Evolutionary conservation across 495 filamentous ascomycete species (phyloP).

Genomic region (Daldinia vernicosa): DNA sequence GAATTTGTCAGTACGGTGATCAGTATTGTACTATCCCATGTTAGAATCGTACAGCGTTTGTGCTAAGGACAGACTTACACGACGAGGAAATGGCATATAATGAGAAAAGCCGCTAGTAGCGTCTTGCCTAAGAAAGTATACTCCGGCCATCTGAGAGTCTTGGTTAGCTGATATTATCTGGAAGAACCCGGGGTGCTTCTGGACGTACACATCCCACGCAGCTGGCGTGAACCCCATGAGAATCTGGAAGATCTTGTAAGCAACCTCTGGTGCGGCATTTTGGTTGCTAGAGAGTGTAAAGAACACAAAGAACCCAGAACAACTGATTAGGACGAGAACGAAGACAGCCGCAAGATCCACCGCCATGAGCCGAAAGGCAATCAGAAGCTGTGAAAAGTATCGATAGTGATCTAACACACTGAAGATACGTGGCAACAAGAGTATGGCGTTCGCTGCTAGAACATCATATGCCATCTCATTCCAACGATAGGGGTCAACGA

Average conservation of each 20-base stretch:
- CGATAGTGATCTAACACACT: conserved; percentile 91
- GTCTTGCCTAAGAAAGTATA: conserved; percentile 80
- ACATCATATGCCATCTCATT: conserved; percentile 90
- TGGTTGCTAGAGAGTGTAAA: conserved; percentile 79
- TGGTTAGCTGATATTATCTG: conserved; percentile 38
- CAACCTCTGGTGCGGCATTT: conserved; percentile 71
- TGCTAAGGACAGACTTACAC: conserved; percentile 56
- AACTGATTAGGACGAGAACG: conserved; percentile 81
- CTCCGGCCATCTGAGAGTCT: conserved; percentile 70
- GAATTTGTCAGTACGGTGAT: conserved; percentile 93
- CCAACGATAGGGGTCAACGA: conserved; percentile 72
- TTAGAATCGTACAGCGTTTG: conserved; percentile 20
- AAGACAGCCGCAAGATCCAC: conserved; percentile 86
- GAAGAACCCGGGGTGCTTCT: neutral
- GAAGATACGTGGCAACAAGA: conserved; percentile 89
- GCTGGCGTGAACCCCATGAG: conserved; percentile 78
- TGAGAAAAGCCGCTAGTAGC: conserved; percentile 80
- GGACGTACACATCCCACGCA: conserved; percentile 61
- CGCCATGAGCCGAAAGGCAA: conserved; percentile 92
- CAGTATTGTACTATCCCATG: conserved; percentile 70
- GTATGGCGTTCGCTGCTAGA: conserved; percentile 84
- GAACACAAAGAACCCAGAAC: conserved; percentile 93
- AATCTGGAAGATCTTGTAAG: conserved; percentile 90
- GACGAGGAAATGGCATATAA: conserved; percentile 95
- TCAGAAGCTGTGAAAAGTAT: conserved; percentile 93